Percentiles rank a stretch among this genome's conserved stretches.
Conservation (phyloP, 495 filamentous ascomycete species). For the Gamarada debralockiae region DNA sequence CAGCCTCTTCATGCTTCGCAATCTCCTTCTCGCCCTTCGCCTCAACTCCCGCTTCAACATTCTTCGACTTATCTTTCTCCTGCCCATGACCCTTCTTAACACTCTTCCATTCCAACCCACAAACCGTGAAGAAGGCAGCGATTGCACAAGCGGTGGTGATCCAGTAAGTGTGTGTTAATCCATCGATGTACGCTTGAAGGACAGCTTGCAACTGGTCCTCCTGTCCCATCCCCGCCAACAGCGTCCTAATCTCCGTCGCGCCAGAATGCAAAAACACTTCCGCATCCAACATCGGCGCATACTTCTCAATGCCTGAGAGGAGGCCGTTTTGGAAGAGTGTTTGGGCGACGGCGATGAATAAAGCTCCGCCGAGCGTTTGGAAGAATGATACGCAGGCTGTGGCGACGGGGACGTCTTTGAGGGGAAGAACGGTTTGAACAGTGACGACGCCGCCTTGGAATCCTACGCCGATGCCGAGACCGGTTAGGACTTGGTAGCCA, state of each 20-base stretch:
- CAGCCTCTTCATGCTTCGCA: not conserved
- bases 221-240: constrained; percentile 23
- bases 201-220: constrained; percentile 28
- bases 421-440: constrained; percentile 6
- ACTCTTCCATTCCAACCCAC: constrained; percentile 42
- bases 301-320: constrained; percentile 10
- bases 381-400: constrained; percentile 26
- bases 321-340: constrained; percentile 52
- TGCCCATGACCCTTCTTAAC: constrained; percentile 33
- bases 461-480: constrained; percentile 12
- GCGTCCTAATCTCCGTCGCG: constrained; percentile 18
- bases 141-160: constrained; percentile 38
- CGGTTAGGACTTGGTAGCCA: constrained; percentile 45
- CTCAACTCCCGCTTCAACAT: too few species aligned
- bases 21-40: constrained; percentile 9
- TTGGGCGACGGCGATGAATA: constrained; percentile 59
- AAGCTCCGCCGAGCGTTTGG: constrained; percentile 47
- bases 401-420: constrained; percentile 10
- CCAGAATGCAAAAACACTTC: constrained; percentile 41
- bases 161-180: constrained; percentile 39
- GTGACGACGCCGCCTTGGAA: constrained; percentile 11
- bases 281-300: constrained; percentile 15
- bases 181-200: constrained; percentile 39
- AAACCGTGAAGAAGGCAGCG: constrained; percentile 34
- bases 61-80: constrained; percentile 2